These are phyloP conservation scores for Paecilomyces fulvus DNA, from an alignment of 2,329 filamentous ascomycete genomes.

Conservation along the genomic window DNA sequence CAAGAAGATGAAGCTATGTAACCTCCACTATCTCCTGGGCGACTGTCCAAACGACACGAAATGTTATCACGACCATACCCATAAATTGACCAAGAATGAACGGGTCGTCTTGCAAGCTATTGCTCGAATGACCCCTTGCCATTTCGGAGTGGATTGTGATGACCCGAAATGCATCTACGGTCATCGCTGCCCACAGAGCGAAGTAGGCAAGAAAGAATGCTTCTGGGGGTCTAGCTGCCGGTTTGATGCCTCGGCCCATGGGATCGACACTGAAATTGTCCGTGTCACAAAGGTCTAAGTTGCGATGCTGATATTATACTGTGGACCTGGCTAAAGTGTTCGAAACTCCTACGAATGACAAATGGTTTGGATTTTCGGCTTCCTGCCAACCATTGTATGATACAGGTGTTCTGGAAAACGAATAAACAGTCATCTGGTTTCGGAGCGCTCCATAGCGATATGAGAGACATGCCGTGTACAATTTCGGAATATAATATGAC, in stretches of 20 bases:
- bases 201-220: conserved; percentile 46
- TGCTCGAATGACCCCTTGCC: conserved; percentile 55
- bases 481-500: background rate
- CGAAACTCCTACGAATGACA: background rate
- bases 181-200: conserved; percentile 51
- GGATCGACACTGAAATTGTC: conserved; percentile 49
- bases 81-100: conserved; percentile 46
- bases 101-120: conserved; percentile 48
- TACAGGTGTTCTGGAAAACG: background rate
- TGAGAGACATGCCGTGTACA: background rate
- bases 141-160: conserved; percentile 48
- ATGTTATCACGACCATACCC: conserved; percentile 48
- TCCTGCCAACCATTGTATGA: background rate
- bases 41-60: conserved; percentile 47
- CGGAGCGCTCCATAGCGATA: background rate
- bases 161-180: conserved; percentile 57
- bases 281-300: conserved; percentile 41
- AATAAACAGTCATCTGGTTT: background rate
- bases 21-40: conserved; percentile 50
- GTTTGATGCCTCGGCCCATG: conserved; percentile 50
- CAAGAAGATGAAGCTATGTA: conserved; percentile 56
- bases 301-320: background rate
- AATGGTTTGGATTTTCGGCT: background rate
- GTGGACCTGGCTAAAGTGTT: background rate
- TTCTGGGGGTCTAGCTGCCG: conserved; percentile 51